Conservation (phyloP, 345 rosid species). For the Psidium guajava region DNA sequence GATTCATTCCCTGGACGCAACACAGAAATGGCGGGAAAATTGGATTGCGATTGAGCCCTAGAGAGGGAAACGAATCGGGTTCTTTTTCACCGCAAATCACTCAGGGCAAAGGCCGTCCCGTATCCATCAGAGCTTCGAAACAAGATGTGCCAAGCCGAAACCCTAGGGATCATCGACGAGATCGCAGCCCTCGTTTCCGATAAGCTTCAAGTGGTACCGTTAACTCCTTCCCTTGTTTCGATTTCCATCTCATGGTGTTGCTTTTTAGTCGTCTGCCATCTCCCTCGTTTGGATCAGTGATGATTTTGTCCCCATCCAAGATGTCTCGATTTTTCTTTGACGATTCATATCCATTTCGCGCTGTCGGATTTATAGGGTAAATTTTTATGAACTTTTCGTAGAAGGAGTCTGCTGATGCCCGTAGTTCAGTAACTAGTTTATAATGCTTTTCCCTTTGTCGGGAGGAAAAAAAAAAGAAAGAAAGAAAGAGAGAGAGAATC, state of each 20-base stretch:
- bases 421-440: not conserved
- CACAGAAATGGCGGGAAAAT: not conserved
- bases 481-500: not conserved
- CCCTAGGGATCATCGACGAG: slow-evolving; percentile 60
- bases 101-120: not conserved
- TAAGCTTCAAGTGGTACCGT: slow-evolving; percentile 65
- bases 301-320: not conserved
- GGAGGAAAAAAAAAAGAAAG: no score
- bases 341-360: not conserved
- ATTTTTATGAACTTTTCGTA: no score
- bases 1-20: not conserved
- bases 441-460: not conserved
- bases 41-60: not conserved
- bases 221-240: not conserved
- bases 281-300: not conserved
- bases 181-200: slow-evolving; percentile 67
- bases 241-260: not conserved
- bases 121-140: not conserved
- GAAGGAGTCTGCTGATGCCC: not conserved
- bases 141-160: slow-evolving; percentile 43
- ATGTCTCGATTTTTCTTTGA: not conserved
- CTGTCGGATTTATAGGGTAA: no score
- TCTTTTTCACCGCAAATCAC: not conserved
- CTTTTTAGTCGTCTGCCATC: not conserved
- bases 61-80: not conserved